A percentile compares a stretch with the other conserved stretches of the same genome.
Evolutionary conservation across 2,329 filamentous ascomycete genomes (phyloP).

Genomic region (Hawksworthiomyces lignivorus): DNA sequence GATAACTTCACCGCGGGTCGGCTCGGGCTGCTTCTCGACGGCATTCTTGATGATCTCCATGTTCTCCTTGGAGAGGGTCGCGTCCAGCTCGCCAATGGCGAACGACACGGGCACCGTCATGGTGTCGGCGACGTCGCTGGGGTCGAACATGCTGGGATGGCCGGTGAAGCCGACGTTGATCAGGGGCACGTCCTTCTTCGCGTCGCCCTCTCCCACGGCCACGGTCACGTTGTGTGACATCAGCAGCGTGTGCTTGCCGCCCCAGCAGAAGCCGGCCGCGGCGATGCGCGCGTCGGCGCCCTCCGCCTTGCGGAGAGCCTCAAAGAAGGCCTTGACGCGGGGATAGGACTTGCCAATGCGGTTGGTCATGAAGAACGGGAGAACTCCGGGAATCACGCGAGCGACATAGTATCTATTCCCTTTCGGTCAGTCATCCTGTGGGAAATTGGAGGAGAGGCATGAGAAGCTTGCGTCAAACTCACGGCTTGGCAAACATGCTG

Average conservation of each 20-base stretch:
- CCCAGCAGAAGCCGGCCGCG: constrained; percentile 57
- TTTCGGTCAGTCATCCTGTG: no score
- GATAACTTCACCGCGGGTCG: constrained; percentile 26
- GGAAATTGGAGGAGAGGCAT: no score
- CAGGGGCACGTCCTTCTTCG: constrained; percentile 26
- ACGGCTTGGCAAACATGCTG: constrained; percentile 23
- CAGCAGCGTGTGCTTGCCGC: constrained; percentile 46
- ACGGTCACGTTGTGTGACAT: constrained; percentile 30
- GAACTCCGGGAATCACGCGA: constrained; percentile 17
- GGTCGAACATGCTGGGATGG: constrained; percentile 42
- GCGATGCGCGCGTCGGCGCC: constrained; percentile 31
- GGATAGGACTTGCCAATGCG: constrained; percentile 24
- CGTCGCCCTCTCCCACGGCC: background rate
- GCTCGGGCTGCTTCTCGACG: constrained; percentile 24
- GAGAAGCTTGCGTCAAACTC: no score
- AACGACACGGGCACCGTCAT: constrained; percentile 37
- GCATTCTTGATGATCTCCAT: constrained; percentile 26
- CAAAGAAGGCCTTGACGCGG: constrained; percentile 29
- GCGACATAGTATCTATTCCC: constrained; percentile 21
- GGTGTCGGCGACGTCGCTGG: constrained; percentile 39
- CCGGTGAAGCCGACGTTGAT: constrained; percentile 45
- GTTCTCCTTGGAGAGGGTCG: constrained; percentile 26
- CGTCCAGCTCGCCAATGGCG: constrained; percentile 38
- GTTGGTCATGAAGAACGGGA: constrained; percentile 27
- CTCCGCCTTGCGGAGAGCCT: constrained; percentile 26